A percentile compares a stretch with the other conserved stretches of the same genome.
Evolutionary conservation across 2,329 filamentous ascomycete species (phyloP).

Genomic region (Paecilomyces fulvus): DNA sequence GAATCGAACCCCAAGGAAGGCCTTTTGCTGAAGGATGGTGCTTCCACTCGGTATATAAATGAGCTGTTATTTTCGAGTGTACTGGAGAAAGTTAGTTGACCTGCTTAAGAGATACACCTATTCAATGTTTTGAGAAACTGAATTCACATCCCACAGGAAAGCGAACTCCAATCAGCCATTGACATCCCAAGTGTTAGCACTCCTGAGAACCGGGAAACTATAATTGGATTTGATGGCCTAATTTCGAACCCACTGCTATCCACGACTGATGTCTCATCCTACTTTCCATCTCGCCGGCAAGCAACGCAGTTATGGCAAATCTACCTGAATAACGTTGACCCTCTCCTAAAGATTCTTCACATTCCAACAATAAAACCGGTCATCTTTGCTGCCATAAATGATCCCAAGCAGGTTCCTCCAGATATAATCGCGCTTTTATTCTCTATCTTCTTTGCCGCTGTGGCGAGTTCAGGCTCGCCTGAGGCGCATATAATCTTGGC

Average conservation of each 20-base stretch:
- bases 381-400: conserved; percentile 13
- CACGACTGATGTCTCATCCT: background rate
- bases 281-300: conserved; percentile 6
- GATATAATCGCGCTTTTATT: conserved; percentile 8
- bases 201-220: background rate
- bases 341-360: conserved; percentile 14
- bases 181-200: conserved; percentile 1
- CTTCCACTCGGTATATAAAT: conserved; percentile 18
- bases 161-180: conserved; percentile 15
- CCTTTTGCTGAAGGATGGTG: conserved; percentile 15
- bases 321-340: conserved; percentile 13
- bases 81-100: conserved; percentile 12
- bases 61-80: conserved; percentile 18
- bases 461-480: conserved; percentile 6
- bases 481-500: conserved; percentile 6
- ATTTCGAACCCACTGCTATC: conserved; percentile 3
- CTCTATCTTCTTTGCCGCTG: conserved; percentile 11
- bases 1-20: conserved; percentile 5
- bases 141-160: conserved; percentile 5
- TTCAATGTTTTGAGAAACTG: background rate
- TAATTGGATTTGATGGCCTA: conserved; percentile 3
- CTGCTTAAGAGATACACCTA: background rate
- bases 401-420: conserved; percentile 1
- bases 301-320: conserved; percentile 12
- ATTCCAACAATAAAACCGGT: conserved; percentile 11